A percentile compares a stretch with the other conserved stretches of the same genome.
phyloP scores from a whole-genome alignment of 2,329 filamentous ascomycete species.

The Ophiosphaerella korrae region DNA sequence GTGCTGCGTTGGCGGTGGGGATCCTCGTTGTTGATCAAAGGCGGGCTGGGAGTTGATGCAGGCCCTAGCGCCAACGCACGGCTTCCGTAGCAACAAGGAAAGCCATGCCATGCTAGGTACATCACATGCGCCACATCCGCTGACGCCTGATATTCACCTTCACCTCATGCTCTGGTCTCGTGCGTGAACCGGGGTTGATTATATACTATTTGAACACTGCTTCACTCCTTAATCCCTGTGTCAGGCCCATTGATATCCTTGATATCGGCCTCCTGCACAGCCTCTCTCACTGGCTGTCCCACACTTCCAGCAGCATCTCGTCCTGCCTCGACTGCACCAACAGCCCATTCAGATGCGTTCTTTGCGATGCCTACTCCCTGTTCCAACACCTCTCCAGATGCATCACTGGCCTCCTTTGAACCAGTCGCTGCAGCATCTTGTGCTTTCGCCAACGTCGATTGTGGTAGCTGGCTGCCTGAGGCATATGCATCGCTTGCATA shows the following conservation, averaged over 20 bases:
- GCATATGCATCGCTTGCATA: conserved; percentile 18
- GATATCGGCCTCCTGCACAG: conserved; percentile 18
- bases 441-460: conserved; percentile 11
- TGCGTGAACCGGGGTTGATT: not conserved
- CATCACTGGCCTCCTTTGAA: conserved; percentile 11
- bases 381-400: conserved; percentile 25
- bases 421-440: conserved; percentile 9
- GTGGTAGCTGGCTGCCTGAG: conserved; percentile 11
- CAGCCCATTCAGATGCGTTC: conserved; percentile 15
- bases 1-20: conserved; percentile 28
- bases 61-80: conserved; percentile 12
- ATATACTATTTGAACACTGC: conserved; percentile 20
- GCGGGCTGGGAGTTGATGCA: conserved; percentile 9
- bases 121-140: not conserved
- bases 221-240: conserved; percentile 19
- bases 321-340: conserved; percentile 20
- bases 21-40: conserved; percentile 25
- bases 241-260: conserved; percentile 23
- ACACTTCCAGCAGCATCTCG: conserved; percentile 16
- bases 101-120: not conserved
- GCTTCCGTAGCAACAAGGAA: conserved; percentile 11
- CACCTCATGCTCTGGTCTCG: not conserved
- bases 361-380: conserved; percentile 25
- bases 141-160: not conserved
- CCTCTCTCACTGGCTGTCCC: conserved; percentile 22